Conservation (phyloP, 2,329 filamentous ascomycete species). For the Trichoderma sp. region DNA sequence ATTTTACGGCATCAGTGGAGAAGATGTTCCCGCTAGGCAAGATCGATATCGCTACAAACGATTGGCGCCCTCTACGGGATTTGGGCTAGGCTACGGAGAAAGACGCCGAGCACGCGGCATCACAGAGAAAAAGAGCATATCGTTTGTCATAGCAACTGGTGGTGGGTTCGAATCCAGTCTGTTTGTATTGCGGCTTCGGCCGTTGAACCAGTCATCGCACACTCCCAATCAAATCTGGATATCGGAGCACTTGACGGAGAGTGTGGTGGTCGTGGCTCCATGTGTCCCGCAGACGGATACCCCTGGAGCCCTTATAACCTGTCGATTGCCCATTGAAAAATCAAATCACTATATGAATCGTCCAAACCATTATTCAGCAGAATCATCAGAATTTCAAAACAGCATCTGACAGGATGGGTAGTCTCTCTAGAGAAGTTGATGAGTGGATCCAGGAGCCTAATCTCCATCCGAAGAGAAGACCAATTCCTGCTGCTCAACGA, state of each 20-base stretch:
- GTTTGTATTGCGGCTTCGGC: background rate
- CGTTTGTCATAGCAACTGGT: background rate
- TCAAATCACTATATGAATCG: background rate
- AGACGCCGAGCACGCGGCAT: background rate
- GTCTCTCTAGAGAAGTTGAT: background rate
- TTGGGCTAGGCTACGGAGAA: background rate
- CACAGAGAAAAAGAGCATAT: background rate
- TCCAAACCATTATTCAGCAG: background rate
- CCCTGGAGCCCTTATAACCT: background rate
- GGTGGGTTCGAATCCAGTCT: background rate
- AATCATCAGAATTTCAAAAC: background rate
- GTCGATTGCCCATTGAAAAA: too few species aligned
- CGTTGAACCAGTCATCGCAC: background rate
- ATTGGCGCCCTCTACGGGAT: background rate
- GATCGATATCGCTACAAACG: background rate
- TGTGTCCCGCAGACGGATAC: background rate
- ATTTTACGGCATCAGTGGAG: background rate
- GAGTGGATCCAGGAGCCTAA: background rate
- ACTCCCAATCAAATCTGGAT: background rate
- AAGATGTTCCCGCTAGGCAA: background rate
- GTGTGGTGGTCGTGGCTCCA: too few species aligned
- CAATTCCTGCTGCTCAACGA: background rate
- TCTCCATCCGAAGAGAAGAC: slow-evolving; percentile 1
- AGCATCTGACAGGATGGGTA: slow-evolving; percentile 1
- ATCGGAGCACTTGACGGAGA: background rate